Percentiles rank a stretch among this genome's conserved stretches.
These are phyloP conservation scores for Falciphora oryzae DNA, from an alignment of 2,329 filamentous ascomycete genomes.

Conservation along the genomic window DNA sequence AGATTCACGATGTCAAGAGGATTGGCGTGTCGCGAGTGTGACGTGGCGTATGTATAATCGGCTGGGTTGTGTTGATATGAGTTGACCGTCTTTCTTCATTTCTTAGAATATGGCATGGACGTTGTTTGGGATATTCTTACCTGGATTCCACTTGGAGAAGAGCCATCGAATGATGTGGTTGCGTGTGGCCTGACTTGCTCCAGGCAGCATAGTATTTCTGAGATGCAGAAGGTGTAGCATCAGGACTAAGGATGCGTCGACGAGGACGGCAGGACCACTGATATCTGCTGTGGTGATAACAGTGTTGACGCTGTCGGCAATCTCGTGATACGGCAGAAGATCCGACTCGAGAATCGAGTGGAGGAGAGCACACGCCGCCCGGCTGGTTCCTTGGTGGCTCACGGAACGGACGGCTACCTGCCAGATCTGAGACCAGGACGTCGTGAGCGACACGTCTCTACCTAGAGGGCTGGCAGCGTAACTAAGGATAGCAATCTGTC, in stretches of 20 bases:
- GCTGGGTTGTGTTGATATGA: slow-evolving; percentile 32
- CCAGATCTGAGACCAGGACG: slow-evolving; percentile 69
- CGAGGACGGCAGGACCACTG: slow-evolving; percentile 70
- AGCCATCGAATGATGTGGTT: slow-evolving; percentile 77
- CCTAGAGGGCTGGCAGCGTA: slow-evolving; percentile 39
- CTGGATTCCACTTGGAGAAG: slow-evolving; percentile 74
- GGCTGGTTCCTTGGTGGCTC: slow-evolving; percentile 63
- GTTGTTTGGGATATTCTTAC: slow-evolving; percentile 38
- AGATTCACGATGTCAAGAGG: slow-evolving; percentile 63
- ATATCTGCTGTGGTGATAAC: slow-evolving; percentile 74
- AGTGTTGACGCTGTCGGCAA: slow-evolving; percentile 64
- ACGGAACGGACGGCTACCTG: slow-evolving; percentile 66
- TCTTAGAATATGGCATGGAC: neutral
- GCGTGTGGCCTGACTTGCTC: slow-evolving; percentile 59
- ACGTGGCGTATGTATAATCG: slow-evolving; percentile 62
- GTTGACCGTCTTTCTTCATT: neutral
- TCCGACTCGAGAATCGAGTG: slow-evolving; percentile 58
- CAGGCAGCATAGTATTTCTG: slow-evolving; percentile 62
- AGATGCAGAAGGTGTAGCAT: slow-evolving; percentile 65
- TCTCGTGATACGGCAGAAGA: slow-evolving; percentile 60
- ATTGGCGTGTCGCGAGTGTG: slow-evolving; percentile 56
- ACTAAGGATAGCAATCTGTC: slow-evolving; percentile 23
- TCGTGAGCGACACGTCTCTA: slow-evolving; percentile 32
- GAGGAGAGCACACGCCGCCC: slow-evolving; percentile 71
- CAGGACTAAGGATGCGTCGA: slow-evolving; percentile 72